Evolutionary conservation across 257 asterid genomes (phyloP).

Genomic region (Coffea canephora): DNA sequence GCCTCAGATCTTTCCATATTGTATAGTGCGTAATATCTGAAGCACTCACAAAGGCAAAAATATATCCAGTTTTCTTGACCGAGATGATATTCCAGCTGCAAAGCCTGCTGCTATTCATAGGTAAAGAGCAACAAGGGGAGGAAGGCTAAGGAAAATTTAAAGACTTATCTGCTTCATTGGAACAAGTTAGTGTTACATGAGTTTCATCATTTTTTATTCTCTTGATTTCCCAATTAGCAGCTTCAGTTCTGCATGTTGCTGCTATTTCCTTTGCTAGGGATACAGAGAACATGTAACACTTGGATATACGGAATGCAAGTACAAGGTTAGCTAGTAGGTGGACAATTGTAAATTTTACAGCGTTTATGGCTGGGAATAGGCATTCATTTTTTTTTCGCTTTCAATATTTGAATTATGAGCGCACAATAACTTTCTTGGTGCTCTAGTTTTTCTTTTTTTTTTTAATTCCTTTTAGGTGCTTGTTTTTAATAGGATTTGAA

Average conservation of each 20-base stretch:
- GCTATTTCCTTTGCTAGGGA: background rate
- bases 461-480: too few species aligned
- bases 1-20: background rate
- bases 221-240: background rate
- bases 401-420: too few species aligned
- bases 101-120: background rate
- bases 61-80: background rate
- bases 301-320: background rate
- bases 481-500: too few species aligned
- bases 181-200: background rate
- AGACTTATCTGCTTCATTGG: too few species aligned
- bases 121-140: background rate
- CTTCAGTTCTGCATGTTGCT: background rate
- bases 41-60: background rate
- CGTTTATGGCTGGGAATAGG: too few species aligned
- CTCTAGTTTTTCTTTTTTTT: too few species aligned
- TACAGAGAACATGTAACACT: background rate
- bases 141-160: background rate
- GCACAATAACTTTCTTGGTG: too few species aligned
- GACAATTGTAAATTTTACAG: background rate
- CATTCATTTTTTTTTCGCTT: too few species aligned
- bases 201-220: background rate
- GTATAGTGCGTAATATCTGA: background rate
- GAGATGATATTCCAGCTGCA: background rate
- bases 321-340: background rate